phyloP scores from a whole-genome alignment of 2,329 filamentous ascomycete species.

The Aspergillus phoenicis region DNA sequence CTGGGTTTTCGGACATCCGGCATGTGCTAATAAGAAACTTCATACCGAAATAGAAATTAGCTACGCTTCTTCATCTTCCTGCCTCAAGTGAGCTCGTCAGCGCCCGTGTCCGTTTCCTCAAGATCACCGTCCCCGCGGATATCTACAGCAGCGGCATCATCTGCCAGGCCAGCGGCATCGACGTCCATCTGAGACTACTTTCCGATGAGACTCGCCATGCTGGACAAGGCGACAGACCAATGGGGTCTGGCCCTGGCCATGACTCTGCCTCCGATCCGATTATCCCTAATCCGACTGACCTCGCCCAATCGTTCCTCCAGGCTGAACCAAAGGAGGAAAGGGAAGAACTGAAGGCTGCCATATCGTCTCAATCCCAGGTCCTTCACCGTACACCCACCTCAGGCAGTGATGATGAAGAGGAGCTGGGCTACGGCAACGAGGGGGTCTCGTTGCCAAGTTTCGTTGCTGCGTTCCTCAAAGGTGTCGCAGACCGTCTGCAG shows the following conservation, averaged over 20 bases:
- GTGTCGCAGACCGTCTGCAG: conserved; percentile 59
- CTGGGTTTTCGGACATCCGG: neutral
- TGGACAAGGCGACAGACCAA: conserved; percentile 33
- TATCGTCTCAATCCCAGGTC: conserved; percentile 54
- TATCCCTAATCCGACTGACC: conserved; percentile 60
- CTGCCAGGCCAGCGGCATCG: conserved; percentile 79
- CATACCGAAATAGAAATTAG: conserved; percentile 66
- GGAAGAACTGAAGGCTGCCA: conserved; percentile 59
- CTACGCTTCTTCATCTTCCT: conserved; percentile 73
- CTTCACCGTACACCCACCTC: conserved; percentile 54
- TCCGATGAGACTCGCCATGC: conserved; percentile 41
- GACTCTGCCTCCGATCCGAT: conserved; percentile 20
- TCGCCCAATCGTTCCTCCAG: conserved; percentile 63
- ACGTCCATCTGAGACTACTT: conserved; percentile 65
- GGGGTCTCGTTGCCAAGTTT: conserved; percentile 61
- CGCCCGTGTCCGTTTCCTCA: conserved; percentile 74
- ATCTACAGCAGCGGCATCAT: conserved; percentile 82
- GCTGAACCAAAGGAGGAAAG: conserved; percentile 61
- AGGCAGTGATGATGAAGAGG: conserved; percentile 53
- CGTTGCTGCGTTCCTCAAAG: conserved; percentile 61
- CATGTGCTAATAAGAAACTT: conserved; percentile 28
- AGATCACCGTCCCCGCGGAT: conserved; percentile 83
- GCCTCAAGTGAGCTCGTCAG: conserved; percentile 69
- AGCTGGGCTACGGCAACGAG: conserved; percentile 55
- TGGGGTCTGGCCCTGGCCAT: conserved; percentile 31